Evolutionary conservation across 805 yeast species (phyloP).

Genomic region (Peterozyma toletana): DNA sequence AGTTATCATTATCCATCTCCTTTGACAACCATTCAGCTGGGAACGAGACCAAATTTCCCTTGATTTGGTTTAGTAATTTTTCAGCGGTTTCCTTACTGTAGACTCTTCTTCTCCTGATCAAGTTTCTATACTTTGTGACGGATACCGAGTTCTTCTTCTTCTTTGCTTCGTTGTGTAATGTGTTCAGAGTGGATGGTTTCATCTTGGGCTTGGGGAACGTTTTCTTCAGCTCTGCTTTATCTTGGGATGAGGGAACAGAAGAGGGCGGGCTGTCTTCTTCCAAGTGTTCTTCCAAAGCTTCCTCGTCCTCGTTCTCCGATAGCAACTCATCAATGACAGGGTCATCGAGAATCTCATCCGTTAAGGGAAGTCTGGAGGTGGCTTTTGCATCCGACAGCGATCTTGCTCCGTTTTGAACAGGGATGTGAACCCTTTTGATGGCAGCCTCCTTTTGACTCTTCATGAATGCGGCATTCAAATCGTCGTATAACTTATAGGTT

Average conservation of each 20-base stretch:
- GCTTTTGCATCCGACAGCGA: no score
- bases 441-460: constrained; percentile 19
- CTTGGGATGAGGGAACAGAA: background rate
- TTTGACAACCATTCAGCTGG: constrained; percentile 86
- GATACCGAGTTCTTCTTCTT: constrained; percentile 6
- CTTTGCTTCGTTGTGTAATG: background rate
- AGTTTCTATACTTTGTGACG: constrained; percentile 1
- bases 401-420: no score
- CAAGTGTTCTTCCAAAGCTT: background rate
- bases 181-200: background rate
- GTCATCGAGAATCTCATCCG: no score
- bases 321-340: no score
- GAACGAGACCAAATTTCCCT: constrained; percentile 86
- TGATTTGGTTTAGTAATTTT: constrained; percentile 58
- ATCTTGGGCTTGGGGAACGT: background rate
- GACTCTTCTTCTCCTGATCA: constrained; percentile 9
- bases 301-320: no score
- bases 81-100: constrained; percentile 72
- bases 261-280: background rate
- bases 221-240: background rate
- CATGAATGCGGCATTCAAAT: constrained; percentile 52
- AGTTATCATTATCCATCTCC: constrained; percentile 77
- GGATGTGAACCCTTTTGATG: background rate
- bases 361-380: no score
- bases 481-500: constrained; percentile 70